A percentile compares a stretch with the other conserved stretches of the same genome.
Evolutionary conservation across 345 rosid species (phyloP).

Genomic region (Crucihimalaya himalaica): DNA sequence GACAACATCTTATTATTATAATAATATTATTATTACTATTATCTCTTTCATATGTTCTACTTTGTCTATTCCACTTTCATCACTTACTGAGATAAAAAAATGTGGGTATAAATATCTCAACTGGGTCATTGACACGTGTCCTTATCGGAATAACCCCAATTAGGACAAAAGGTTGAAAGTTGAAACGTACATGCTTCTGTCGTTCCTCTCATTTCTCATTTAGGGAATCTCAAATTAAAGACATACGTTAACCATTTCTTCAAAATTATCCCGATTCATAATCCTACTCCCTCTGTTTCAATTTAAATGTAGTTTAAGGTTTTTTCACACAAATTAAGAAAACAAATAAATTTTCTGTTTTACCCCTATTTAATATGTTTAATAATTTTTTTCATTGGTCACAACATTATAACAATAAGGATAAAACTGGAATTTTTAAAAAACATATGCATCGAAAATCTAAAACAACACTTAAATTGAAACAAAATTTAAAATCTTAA

Average conservation of each 20-base stretch:
- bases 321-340: too few relatives aligned
- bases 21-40: neutral
- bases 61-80: neutral
- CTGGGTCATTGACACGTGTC: conserved; percentile 16
- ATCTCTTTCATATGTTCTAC: neutral
- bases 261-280: conserved; percentile 22
- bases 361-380: too few relatives aligned
- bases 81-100: neutral
- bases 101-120: conserved; percentile 5
- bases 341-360: too few relatives aligned
- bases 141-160: conserved; percentile 23
- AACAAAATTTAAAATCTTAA: too few relatives aligned
- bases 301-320: too few relatives aligned
- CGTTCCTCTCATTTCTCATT: conserved; percentile 24
- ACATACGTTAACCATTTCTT: conserved; percentile 32
- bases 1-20: neutral
- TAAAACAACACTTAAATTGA: too few relatives aligned
- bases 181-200: conserved; percentile 26
- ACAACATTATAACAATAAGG: too few relatives aligned
- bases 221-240: conserved; percentile 16
- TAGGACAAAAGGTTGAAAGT: conserved; percentile 29
- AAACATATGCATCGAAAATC: too few relatives aligned
- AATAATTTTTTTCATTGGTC: too few relatives aligned
- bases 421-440: too few relatives aligned
- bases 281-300: too few relatives aligned